Conservation (phyloP, 352 stramenopile genomes). For the Pythium periplocum region DNA sequence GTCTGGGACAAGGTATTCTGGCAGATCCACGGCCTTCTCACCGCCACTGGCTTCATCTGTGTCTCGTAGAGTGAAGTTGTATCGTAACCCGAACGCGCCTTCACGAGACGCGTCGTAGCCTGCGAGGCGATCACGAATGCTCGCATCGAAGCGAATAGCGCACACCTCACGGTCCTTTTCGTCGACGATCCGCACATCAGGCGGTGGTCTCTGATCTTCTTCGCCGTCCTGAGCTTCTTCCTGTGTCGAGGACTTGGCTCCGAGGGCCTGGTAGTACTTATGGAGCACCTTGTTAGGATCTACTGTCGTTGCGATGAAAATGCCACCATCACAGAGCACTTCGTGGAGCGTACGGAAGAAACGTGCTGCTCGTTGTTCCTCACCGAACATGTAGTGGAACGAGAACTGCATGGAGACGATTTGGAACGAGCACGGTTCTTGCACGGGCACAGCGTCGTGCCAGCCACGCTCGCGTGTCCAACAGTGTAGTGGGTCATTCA, state of each 20-base stretch:
- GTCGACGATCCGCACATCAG: constrained; percentile 63
- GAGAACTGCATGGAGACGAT: constrained; percentile 99
- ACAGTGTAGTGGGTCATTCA: constrained; percentile 60
- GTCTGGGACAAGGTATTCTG: constrained; percentile 89
- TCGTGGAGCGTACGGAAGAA: constrained; percentile 95
- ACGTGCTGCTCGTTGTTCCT: constrained; percentile 77
- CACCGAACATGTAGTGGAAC: constrained; percentile 99
- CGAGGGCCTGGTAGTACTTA: constrained; percentile 76
- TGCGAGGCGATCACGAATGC: constrained; percentile 36
- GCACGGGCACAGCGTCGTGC: constrained; percentile 47
- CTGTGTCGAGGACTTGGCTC: constrained; percentile 14
- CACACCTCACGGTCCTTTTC: constrained; percentile 76
- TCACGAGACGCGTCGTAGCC: constrained; percentile 30
- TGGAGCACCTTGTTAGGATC: constrained; percentile 91
- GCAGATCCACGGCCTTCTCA: constrained; percentile 80
- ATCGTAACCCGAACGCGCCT: constrained; percentile 80
- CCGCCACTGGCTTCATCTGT: constrained; percentile 52
- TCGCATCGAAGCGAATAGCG: constrained; percentile 67
- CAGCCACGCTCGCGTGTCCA: constrained; percentile 60
- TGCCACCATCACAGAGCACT: constrained; percentile 89
- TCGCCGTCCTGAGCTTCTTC: constrained; percentile 11
- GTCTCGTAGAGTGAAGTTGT: constrained; percentile 89
- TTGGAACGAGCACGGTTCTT: constrained; percentile 76
- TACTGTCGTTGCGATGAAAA: constrained; percentile 97
- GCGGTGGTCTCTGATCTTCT: constrained; percentile 16